These are phyloP conservation scores for Colletotrichum endophyticum DNA, from an alignment of 2,329 filamentous ascomycete genomes.

Conservation along the genomic window DNA sequence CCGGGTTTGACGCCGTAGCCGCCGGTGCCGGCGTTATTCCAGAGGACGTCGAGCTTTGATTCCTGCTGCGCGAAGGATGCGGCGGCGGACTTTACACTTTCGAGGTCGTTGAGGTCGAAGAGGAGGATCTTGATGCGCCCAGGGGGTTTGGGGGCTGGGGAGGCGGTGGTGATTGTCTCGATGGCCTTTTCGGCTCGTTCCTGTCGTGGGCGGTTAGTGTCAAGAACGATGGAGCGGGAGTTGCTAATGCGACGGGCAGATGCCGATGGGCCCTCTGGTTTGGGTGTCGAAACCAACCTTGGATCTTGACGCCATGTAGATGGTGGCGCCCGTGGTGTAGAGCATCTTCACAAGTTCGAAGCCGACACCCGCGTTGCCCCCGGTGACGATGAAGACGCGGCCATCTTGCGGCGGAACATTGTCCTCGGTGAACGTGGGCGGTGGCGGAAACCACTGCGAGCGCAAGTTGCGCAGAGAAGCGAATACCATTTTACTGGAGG, in stretches of 20 bases:
- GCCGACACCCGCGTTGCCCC: background rate
- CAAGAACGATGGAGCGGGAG: background rate
- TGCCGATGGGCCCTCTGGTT: rapidly evolving
- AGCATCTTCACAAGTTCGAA: background rate
- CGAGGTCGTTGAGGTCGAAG: background rate
- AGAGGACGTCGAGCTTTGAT: background rate
- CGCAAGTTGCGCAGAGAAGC: background rate
- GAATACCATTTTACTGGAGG: background rate
- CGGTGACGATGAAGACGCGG: background rate
- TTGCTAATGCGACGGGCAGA: rapidly evolving
- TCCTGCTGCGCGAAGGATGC: background rate
- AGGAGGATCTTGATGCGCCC: background rate
- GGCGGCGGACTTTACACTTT: background rate
- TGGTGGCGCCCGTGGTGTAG: background rate
- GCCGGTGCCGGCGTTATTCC: background rate
- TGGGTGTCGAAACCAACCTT: background rate
- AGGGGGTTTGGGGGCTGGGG: background rate
- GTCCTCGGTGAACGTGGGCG: background rate
- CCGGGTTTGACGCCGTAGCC: background rate
- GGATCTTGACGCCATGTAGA: background rate
- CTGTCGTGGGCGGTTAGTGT: background rate
- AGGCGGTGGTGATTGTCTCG: background rate
- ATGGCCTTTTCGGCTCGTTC: background rate
- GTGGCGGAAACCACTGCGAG: background rate
- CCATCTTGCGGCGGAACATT: background rate